Base-by-base conservation (phyloP, 2,329 filamentous ascomycete genomes). In the Penicillium sp. region DNA sequence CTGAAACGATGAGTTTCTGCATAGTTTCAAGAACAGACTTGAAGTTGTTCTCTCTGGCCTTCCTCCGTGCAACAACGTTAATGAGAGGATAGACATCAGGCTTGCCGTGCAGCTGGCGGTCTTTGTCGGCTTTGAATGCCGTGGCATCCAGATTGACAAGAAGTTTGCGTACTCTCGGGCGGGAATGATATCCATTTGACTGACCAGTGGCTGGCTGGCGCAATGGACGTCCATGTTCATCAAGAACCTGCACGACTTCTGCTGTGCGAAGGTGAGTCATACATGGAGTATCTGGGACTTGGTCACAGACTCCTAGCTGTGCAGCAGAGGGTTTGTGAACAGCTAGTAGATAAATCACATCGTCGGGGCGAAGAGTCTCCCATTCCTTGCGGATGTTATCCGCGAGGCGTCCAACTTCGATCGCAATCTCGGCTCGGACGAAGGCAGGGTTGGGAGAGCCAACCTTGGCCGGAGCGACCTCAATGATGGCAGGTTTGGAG, bases 21-120 rank as follows among this genome's bases (percentile, higher is more conserved):
- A 99, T 96, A 1, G 93, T 96, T 69, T 97, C 91, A 38, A 99
- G 82, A 10, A 99, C 88, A 10, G 93, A 88, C 71, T 91, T 96
- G 82, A 99, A 99, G 76, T 99, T 99, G 78, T 99, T 99, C 76
- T 99, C 95, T 60, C 93, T 84, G 31, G 91, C 89, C 72, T 87
- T 89, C 67, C 95, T 86, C 59, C 95, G 88, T 54, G 96, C 84
- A 56, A 99, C 81, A 42, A 98, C 78, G 71, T 99, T 99, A 70
- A 99, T 88, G 37, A 83, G 83, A 48, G 91, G 88, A 75, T 97
- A 97, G 4, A 96, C 82, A 69, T 96, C 90, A 0, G 85, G 81
- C 68, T 90, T 90, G n/a, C 88, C 90, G 60, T 83, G 81, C 10
- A 84, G 80, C 39, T 84, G 79, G 54, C 81, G 83, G 62, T 90